Base-by-base conservation (phyloP, 176 grass and related monocot genomes). In the Dactylis glomerata region DNA sequence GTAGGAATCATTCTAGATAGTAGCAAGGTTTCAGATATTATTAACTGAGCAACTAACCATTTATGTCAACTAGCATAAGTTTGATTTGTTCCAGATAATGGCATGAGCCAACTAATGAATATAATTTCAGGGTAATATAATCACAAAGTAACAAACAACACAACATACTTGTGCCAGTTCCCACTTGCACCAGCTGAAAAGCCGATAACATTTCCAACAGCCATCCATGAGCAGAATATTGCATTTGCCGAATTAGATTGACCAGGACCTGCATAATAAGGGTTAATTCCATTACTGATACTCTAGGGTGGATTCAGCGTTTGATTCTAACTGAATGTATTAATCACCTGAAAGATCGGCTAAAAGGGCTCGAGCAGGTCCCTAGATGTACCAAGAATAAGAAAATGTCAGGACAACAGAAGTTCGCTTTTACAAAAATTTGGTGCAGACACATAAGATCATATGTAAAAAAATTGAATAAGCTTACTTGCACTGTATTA, bases 151-250 rank as follows among this genome's bases (percentile, higher is more conserved):
- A 55, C 3, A 41, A 1, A 50, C 3, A 49, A 28, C 57, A 47
- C 42, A 44, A 57, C 81, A 14, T 89, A 99, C 96, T 82, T 99
- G 86, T 96, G 96, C 93, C 96, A 99, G 44, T 92, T 83, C 34
- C 93, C 79, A 7, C 91, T 96, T 3, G 91, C 89, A 62, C 96
- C 96, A 82, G 93, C 75, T 52, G 91, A 99, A 86, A 96, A 99
- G 6, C 96, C 96, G 78, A 96, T 83, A 77, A 92, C 52, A 68
- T 99, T 99, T 68, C 96, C 96, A 66, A 99, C 85, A 81, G 91
- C 96, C 96, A 99, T 99, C 96, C 96, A 99, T 81, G 93, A 96
- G 81, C 96, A 99, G 82, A 96, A 99, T 94, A 99, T 99, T n/a
- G 96, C 93, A 82, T 99, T 99, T 68, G 96, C 93, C 52, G 93